Base-by-base conservation (phyloP, 202 grass and related monocot genomes). In the Schoenoplectus tabernaemontani region DNA sequence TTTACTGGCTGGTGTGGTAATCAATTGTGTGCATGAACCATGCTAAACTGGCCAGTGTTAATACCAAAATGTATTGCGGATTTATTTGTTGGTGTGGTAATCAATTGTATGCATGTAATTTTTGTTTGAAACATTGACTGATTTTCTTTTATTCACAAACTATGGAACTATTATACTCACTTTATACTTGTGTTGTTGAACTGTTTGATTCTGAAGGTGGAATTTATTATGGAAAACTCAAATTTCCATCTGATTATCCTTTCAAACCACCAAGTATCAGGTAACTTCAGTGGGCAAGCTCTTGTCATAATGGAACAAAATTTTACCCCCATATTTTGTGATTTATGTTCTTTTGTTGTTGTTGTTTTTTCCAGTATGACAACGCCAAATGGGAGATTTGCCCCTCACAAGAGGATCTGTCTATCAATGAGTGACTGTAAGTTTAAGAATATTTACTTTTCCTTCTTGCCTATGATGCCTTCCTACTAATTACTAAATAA, bases 391-490 rank as follows among this genome's bases (percentile, higher is more conserved):
- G 95, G 91, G 5, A 91, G 95, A 81, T 98, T 98, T 90, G 95
- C 88, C 4, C 91, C 91, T 70, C 86, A 98, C 81, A 92, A 90
- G 75, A 92, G 85, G 72, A 94, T 94, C 80, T 98, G 95, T 75
- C 57, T 95, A 87, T 98, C 96, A 82, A 98, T 98, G 86, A 98
- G 91, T 82, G 96, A 95, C 42, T 98, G 95, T 98, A 92, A 95
- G 91, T 82, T 61, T 59, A 48, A 76, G 59, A 4, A 47, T 13
- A 39, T 65, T 61, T 67, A 4, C 3, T 61, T 42, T 56, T 43
- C 77, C 5, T 2, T 81, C 50, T 83, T 56, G 1, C 72, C 12
- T 48, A 34, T 9, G n/a, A 24, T 59, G 42, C 3, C 37, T 32
- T 54, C 9, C 37, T 19, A n/a, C 20, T 22, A 57, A 56, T 19